Evolutionary conservation across 1,284 basidiomycete species (phyloP).

Genomic region (Mycosarcoma mackinlayi): DNA sequence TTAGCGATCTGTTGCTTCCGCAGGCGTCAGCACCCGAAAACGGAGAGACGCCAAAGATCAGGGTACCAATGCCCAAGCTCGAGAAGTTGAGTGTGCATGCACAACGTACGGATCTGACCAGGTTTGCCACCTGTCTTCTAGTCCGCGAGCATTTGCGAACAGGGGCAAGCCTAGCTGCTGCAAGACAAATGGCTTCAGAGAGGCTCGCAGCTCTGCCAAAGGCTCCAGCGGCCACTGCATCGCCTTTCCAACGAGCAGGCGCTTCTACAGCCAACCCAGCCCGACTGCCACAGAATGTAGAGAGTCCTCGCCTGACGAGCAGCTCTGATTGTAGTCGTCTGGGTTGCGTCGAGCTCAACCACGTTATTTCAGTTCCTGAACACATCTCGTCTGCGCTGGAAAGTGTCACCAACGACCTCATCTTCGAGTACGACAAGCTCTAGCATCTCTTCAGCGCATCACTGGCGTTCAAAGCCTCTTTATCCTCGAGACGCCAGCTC

Average conservation of each 20-base stretch:
- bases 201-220: not conserved
- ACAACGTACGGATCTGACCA: not conserved
- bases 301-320: not conserved
- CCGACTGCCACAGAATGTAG: too few relatives aligned
- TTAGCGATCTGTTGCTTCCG: not conserved
- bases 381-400: not conserved
- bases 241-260: slow-evolving; percentile 1
- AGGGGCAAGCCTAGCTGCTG: not conserved
- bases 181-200: not conserved
- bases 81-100: not conserved
- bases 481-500: too few relatives aligned
- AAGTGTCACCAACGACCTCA: not conserved
- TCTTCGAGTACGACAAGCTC: not conserved
- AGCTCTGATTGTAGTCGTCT: not conserved
- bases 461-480: too few relatives aligned
- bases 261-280: not conserved
- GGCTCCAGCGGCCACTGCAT: not conserved
- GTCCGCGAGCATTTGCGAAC: not conserved
- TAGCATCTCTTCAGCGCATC: too few relatives aligned
- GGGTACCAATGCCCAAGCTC: slow-evolving; percentile 1
- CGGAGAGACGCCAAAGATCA: not conserved
- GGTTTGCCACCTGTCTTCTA: not conserved
- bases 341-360: not conserved
- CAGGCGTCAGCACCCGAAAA: not conserved
- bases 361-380: not conserved